Percentiles rank a stretch among this genome's conserved stretches.
phyloP scores from a whole-genome alignment of 139 green algal genomes.

The Haematococcus sp. region DNA sequence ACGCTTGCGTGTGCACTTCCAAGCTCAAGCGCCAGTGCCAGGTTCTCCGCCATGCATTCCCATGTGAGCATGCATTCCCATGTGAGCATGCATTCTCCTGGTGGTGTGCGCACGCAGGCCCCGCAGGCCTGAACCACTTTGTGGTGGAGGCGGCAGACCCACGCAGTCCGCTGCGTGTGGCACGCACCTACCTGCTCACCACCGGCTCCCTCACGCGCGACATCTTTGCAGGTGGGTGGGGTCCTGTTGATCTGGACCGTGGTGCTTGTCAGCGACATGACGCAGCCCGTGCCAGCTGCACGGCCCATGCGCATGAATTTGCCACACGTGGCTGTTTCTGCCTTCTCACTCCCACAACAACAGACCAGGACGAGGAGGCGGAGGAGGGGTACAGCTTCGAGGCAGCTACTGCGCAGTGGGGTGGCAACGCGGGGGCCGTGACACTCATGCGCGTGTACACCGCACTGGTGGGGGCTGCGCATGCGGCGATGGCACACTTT shows the following conservation, averaged over 20 bases:
- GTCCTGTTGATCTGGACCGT: not conserved
- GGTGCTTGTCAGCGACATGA: too few relatives aligned
- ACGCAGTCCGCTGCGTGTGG: slow-evolving; percentile 21
- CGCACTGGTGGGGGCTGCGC: slow-evolving; percentile 34
- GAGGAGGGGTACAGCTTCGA: slow-evolving; percentile 29
- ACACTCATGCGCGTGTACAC: slow-evolving; percentile 37
- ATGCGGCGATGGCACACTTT: slow-evolving; percentile 45
- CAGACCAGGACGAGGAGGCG: slow-evolving; percentile 20
- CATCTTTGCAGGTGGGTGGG: slow-evolving; percentile 28
- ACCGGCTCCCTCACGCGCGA: slow-evolving; percentile 14
- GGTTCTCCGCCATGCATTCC: not conserved
- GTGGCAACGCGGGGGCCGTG: not conserved
- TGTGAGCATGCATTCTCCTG: not conserved
- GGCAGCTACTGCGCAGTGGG: not conserved
- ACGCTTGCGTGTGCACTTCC: too few relatives aligned
- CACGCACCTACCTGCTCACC: slow-evolving; percentile 36
- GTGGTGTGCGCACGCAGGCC: not conserved
- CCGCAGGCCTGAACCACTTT: slow-evolving; percentile 16
- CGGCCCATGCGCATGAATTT: too few relatives aligned
- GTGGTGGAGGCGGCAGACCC: slow-evolving; percentile 41
- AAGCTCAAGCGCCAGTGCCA: too few relatives aligned
- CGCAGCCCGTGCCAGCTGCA: too few relatives aligned
- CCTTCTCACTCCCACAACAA: not conserved
- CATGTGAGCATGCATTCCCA: not conserved
- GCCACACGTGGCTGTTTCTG: too few relatives aligned